phyloP scores from a whole-genome alignment of 2,329 filamentous ascomycete genomes.

The Clarireedia monteithiana region DNA sequence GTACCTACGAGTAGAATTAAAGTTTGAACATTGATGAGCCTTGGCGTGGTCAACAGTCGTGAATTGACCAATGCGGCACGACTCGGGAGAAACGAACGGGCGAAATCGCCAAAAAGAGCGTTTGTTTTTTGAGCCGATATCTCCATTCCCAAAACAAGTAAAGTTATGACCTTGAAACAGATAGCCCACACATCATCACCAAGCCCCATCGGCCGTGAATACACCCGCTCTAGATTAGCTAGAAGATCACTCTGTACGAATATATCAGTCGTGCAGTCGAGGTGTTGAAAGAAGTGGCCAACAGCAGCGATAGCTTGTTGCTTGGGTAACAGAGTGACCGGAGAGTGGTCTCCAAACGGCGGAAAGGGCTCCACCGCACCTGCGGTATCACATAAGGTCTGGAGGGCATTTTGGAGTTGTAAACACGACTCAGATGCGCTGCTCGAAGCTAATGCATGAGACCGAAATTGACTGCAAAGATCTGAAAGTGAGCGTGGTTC shows the following conservation, averaged over 20 bases:
- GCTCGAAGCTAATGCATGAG: neutral
- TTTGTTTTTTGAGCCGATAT: constrained; percentile 1
- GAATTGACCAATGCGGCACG: constrained; percentile 9
- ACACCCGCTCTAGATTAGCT: constrained; percentile 3
- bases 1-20: constrained; percentile 7
- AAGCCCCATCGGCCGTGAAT: neutral
- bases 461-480: neutral
- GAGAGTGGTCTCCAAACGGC: neutral
- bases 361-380: constrained; percentile 4
- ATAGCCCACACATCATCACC: constrained; percentile 6
- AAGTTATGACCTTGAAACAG: constrained; percentile 3
- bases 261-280: constrained; percentile 5
- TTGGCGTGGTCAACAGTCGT: constrained; percentile 6
- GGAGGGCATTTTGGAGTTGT: neutral
- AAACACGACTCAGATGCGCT: neutral
- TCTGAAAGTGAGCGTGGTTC: neutral
- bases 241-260: constrained; percentile 6
- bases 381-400: constrained; percentile 2
- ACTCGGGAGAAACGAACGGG: constrained; percentile 6
- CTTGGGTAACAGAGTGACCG: constrained; percentile 2
- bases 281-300: constrained; percentile 5
- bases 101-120: constrained; percentile 7
- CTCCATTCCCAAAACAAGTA: constrained; percentile 8
- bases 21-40: constrained; percentile 9
- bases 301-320: neutral